Base-by-base conservation (phyloP, 441 rosid genomes). In the Eutrema salsugineum region DNA sequence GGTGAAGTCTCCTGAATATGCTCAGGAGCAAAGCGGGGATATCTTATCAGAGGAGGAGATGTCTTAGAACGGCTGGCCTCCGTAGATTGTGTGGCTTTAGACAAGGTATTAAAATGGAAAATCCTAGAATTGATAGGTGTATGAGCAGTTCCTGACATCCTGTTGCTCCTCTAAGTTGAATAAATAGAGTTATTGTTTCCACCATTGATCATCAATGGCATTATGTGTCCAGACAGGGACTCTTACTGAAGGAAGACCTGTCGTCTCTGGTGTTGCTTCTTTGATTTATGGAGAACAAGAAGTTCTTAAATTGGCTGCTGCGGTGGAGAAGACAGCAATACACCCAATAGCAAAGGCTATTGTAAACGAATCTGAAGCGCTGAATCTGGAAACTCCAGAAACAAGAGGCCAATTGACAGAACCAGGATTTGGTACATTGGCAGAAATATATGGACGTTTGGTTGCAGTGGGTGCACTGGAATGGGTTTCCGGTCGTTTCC, bases 301-400 rank as follows among this genome's bases (percentile, higher is more conserved):
- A 78, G 83, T 95, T 78, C 91, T 91, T 75, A 81, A 80, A 83
- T 74, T 92, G 72, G 94, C 98, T 75, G 92, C 95, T 54, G 99
- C 99, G 10, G 94, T 92, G 20, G 97, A 94, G 86, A 89, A 81
- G 83, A 92, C 94, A 73, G 93, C 94, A 12, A 72, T 81, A 51
- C 99, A 94, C 73, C 99, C 98, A 59, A 88, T 94, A 75, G 98
- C 99, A 56, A 87, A 79, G 73, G 97, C 98, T 66, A 89, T 92
- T 51, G 67, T 89, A 79, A 82, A 80, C 35, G 79, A 87, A 72
- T 97, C 96, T 40, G 93, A 85, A 65, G 76, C 78, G 6, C 71
- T 85, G 80, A 82, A 84, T 73, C 77, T 88, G 75, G 71, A 80
- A 54, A 82, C 86, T 78, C 91, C 91, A 22, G 85, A 68, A 76